phyloP scores from a whole-genome alignment of 129 eudicot genomes.

The Smallanthus sonchifolius region DNA sequence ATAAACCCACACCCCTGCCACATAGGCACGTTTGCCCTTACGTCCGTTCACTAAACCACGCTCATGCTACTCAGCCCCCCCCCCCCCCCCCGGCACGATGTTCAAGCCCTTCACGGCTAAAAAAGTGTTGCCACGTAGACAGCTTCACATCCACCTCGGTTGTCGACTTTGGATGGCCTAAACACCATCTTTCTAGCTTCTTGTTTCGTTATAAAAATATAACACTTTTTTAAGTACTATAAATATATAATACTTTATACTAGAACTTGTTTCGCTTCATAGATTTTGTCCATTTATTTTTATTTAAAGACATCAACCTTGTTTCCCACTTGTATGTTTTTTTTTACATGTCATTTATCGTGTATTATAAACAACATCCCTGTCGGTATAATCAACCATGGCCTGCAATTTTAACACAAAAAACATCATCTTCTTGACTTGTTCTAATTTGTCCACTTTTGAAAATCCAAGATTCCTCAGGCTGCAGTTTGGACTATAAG shows the following conservation, averaged over 20 bases:
- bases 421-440: constrained; percentile 16
- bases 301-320: background rate
- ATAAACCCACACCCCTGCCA: too few species aligned
- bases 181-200: constrained; percentile 8
- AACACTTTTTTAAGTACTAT: background rate
- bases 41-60: too few species aligned
- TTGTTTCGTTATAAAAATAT: background rate
- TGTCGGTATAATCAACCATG: constrained; percentile 26
- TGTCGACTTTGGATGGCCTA: too few species aligned
- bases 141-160: too few species aligned
- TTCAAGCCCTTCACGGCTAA: too few species aligned
- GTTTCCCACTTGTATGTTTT: constrained; percentile 12
- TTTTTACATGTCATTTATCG: constrained; percentile 14
- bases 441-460: constrained; percentile 24
- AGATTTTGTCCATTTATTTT: background rate
- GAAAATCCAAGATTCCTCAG: constrained; percentile 14
- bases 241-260: background rate
- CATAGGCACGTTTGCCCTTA: too few species aligned
- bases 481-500: constrained; percentile 13
- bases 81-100: too few species aligned
- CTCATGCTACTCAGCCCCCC: too few species aligned
- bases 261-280: background rate
- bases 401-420: constrained; percentile 23
- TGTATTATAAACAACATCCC: constrained; percentile 11
- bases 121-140: too few species aligned